Conservation (phyloP, 2,329 filamentous ascomycete species). For the Ophiostoma fasciatum region DNA sequence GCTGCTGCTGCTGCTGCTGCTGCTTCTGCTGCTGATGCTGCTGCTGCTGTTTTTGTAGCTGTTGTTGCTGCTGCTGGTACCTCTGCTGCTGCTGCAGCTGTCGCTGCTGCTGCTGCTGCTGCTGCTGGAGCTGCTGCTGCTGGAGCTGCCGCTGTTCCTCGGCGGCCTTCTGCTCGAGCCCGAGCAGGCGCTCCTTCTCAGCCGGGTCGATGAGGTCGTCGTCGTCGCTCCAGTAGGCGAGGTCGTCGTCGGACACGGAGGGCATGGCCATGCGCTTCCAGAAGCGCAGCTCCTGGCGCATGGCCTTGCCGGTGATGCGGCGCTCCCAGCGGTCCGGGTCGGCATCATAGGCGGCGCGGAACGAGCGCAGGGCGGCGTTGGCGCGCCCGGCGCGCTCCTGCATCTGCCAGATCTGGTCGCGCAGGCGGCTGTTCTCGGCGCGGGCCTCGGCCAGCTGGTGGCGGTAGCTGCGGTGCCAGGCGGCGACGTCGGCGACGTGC, state of each 20-base stretch:
- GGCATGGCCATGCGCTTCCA: conserved; percentile 54
- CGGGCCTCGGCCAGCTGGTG: conserved; percentile 49
- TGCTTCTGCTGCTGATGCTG: neutral
- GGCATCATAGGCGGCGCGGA: conserved; percentile 41
- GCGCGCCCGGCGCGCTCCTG: conserved; percentile 43
- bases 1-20: conserved; percentile 2
- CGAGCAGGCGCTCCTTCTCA: conserved; percentile 41
- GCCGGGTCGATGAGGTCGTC: conserved; percentile 47
- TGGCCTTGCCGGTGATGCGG: conserved; percentile 35
- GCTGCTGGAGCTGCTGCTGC: conserved; percentile 14
- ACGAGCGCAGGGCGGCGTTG: conserved; percentile 41
- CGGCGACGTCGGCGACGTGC: conserved; percentile 44
- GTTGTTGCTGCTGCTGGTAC: conserved; percentile 8
- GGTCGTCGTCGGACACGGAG: conserved; percentile 42
- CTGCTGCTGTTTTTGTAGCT: conserved; percentile 1
- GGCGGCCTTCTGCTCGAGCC: conserved; percentile 28
- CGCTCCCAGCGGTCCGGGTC: conserved; percentile 38
- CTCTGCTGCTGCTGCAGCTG: conserved; percentile 16
- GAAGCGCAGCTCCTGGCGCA: conserved; percentile 44
- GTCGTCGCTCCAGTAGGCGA: conserved; percentile 48
- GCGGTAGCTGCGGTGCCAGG: conserved; percentile 53
- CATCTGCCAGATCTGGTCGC: conserved; percentile 54
- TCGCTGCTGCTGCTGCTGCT: conserved; percentile 15
- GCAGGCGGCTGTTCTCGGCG: conserved; percentile 46
- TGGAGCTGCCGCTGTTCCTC: conserved; percentile 20